phyloP scores from a whole-genome alignment of 495 filamentous ascomycete species.

The Aspergillus baeticus region DNA sequence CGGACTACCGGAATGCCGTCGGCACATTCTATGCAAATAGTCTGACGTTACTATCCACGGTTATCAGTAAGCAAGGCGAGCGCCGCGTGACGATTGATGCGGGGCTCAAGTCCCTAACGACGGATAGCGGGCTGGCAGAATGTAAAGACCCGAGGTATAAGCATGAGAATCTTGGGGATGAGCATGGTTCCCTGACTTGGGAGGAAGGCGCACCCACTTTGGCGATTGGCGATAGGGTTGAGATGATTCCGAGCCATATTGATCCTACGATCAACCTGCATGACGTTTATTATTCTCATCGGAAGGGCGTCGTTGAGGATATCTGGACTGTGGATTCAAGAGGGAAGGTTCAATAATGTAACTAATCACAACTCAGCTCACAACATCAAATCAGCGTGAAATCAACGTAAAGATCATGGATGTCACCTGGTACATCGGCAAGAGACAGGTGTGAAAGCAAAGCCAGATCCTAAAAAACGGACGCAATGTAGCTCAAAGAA shows the following conservation, averaged over 20 bases:
- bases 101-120: conserved; percentile 38
- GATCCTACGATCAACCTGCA: conserved; percentile 40
- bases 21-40: conserved; percentile 38
- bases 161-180: conserved; percentile 37
- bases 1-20: conserved; percentile 39
- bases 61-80: conserved; percentile 34
- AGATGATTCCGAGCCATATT: conserved; percentile 42
- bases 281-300: conserved; percentile 38
- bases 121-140: conserved; percentile 38
- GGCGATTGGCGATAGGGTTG: conserved; percentile 32
- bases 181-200: conserved; percentile 37
- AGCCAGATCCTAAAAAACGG: too few species aligned
- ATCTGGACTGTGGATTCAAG: conserved; percentile 41
- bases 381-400: too few species aligned
- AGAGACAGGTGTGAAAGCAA: too few species aligned
- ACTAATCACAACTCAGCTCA: too few species aligned
- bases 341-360: conserved; percentile 35
- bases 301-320: conserved; percentile 31
- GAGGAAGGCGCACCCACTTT: conserved; percentile 25
- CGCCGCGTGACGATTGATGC: conserved; percentile 34
- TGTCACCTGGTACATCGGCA: too few species aligned
- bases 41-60: conserved; percentile 33
- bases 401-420: too few species aligned
- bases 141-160: conserved; percentile 33
- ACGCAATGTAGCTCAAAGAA: too few species aligned